These are phyloP conservation scores for Rhytidhysteron rufulum DNA, from an alignment of 2,329 filamentous ascomycete genomes.

Conservation along the genomic window DNA sequence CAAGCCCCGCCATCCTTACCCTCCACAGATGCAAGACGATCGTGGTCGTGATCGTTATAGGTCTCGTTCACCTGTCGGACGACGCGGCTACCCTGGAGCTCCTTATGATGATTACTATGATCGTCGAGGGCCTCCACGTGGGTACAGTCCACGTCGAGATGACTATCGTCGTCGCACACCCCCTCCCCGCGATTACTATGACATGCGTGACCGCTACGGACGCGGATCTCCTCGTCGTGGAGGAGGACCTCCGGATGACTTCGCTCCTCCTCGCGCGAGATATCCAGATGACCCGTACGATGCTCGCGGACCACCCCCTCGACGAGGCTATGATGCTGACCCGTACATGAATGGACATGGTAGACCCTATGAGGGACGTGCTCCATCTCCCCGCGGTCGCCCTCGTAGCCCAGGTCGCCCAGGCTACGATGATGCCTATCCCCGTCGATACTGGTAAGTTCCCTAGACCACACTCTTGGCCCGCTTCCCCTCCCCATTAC, in stretches of 20 bases:
- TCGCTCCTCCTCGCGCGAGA: slow-evolving; percentile 58
- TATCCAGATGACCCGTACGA: slow-evolving; percentile 75
- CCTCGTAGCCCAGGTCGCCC: slow-evolving; percentile 56
- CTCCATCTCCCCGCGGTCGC: slow-evolving; percentile 38
- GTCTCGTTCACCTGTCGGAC: slow-evolving; percentile 66
- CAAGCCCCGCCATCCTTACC: slow-evolving; percentile 31
- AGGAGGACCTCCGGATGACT: slow-evolving; percentile 70
- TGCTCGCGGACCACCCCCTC: slow-evolving; percentile 50
- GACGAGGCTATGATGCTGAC: slow-evolving; percentile 55
- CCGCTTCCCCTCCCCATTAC: background rate
- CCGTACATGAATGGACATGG: slow-evolving; percentile 57
- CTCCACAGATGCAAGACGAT: slow-evolving; percentile 54
- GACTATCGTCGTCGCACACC: slow-evolving; percentile 84
- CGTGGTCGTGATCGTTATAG: slow-evolving; percentile 68
- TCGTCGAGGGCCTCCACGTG: slow-evolving; percentile 74
- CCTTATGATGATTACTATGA: slow-evolving; percentile 69
- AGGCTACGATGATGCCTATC: slow-evolving; percentile 51
- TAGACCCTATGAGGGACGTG: slow-evolving; percentile 51
- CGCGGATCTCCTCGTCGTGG: slow-evolving; percentile 67
- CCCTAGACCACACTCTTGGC: background rate
- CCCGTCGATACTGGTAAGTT: slow-evolving; percentile 32
- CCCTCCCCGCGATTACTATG: slow-evolving; percentile 80
- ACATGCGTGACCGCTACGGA: slow-evolving; percentile 71
- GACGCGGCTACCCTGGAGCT: slow-evolving; percentile 60
- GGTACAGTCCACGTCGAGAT: slow-evolving; percentile 79